Evolutionary conservation across 306 rosid species (phyloP).

Genomic region (Prunus davidiana): DNA sequence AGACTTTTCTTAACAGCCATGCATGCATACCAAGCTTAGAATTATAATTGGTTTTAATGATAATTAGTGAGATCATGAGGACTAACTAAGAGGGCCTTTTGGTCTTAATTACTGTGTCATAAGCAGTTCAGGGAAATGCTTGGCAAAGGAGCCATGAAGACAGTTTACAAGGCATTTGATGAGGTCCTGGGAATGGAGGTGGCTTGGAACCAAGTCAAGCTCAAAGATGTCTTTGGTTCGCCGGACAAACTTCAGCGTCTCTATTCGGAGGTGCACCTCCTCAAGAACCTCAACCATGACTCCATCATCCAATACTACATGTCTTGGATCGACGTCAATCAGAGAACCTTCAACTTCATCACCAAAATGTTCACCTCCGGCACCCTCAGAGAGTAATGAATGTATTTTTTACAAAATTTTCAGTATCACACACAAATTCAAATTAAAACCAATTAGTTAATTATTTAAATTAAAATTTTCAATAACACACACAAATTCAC

Average conservation of each 20-base stretch:
- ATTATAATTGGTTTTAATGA: not conserved
- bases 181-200: constrained; percentile 76
- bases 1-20: not conserved
- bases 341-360: constrained; percentile 81
- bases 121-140: constrained; percentile 64
- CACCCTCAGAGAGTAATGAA: constrained; percentile 78
- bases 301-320: constrained; percentile 63
- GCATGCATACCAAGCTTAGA: not conserved
- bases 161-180: constrained; percentile 77
- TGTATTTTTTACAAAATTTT: too few species aligned
- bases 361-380: constrained; percentile 93
- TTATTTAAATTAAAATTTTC: too few species aligned
- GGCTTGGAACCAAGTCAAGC: constrained; percentile 90
- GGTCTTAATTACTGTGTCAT: not conserved
- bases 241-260: constrained; percentile 74
- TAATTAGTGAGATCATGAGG: not conserved
- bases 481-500: too few species aligned
- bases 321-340: constrained; percentile 65
- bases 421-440: too few species aligned
- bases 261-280: constrained; percentile 90
- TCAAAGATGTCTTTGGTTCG: constrained; percentile 63
- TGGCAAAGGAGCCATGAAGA: constrained; percentile 89
- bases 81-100: not conserved
- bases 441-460: too few species aligned
- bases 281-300: constrained; percentile 69